Evolutionary conservation across 768 basidiomycete species (phyloP), one percentile per base, ranked within the genome.

Genomic region (Phaeotremella skinneri): DNA sequence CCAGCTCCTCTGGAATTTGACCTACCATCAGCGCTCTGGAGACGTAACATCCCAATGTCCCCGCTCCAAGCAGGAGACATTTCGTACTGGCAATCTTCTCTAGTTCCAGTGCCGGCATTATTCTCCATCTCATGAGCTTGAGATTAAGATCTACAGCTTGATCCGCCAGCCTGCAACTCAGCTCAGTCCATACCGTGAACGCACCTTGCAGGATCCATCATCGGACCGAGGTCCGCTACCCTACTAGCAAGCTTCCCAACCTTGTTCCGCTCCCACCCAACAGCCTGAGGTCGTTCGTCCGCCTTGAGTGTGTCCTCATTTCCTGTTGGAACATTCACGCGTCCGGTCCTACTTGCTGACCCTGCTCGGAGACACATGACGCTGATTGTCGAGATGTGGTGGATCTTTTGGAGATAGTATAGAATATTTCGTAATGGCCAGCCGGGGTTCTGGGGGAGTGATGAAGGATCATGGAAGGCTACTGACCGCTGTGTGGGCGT

Each of bases 81-180:
- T 79, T 83, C 2, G 92, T 90, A 0, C 76, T 71, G 1, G 90
- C 85, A 21, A 99, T 83, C 78, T 87, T 90, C 53, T 96, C 93
- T 13, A 98, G 82, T 63, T 98, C 84, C 49, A 99, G 84, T 0
- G 83, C 79, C 14, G 96, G 96, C 20, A 98, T 80, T 64, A 98
- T 91, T 20, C 94, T 84, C 94, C 94, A 98, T 20, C 91, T 84
- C 94, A 99, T 98, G 41, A 99, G 82, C 74, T 97, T 97, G 49
- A 98, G 81, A 73, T 98, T 99, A 39, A 99, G 81, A 78, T 97
- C 92, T n/a, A 98, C 91, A 0, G 96, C 96, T 77, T 99, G 94
- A 63, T 90, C 86, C 0, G 94, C 93, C 3, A 98, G 83, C 66
- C 91, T 91, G 63, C 4, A 39, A 27, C 16, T 25, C 7, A 3